These are phyloP conservation scores for Scutellaria baicalensis DNA, from an alignment of 257 asterid genomes.

Conservation along the genomic window DNA sequence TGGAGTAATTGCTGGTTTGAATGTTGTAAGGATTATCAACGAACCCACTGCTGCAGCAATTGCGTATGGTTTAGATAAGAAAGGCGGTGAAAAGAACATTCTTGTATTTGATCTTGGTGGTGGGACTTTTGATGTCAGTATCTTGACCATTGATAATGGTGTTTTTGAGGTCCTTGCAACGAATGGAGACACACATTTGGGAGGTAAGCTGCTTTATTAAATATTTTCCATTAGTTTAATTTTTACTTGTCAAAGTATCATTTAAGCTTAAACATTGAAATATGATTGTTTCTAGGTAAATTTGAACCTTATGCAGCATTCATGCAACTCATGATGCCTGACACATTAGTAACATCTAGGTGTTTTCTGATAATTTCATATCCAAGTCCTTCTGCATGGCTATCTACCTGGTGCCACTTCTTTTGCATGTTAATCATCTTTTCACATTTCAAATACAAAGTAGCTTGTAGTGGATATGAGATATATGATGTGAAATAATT, in stretches of 20 bases:
- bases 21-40: constrained; percentile 83
- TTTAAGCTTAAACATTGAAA: neutral
- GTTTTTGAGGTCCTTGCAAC: constrained; percentile 97
- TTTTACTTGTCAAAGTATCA: neutral
- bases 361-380: neutral
- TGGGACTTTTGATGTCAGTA: constrained; percentile 95
- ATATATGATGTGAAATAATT: too few relatives aligned
- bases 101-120: constrained; percentile 99
- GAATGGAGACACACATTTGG: constrained; percentile 96
- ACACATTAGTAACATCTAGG: neutral
- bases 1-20: constrained; percentile 82
- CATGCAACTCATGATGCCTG: neutral
- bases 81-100: constrained; percentile 87
- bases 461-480: neutral
- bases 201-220: constrained; percentile 46
- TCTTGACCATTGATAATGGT: constrained; percentile 91
- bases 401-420: neutral
- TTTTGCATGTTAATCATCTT: neutral
- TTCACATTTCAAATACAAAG: neutral
- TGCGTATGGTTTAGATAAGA: constrained; percentile 93
- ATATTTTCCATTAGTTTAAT: neutral
- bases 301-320: neutral
- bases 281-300: neutral
- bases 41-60: constrained; percentile 98
- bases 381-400: neutral